Base-by-base conservation (phyloP, 306 rosid species). In the Trifolium subterraneum region DNA sequence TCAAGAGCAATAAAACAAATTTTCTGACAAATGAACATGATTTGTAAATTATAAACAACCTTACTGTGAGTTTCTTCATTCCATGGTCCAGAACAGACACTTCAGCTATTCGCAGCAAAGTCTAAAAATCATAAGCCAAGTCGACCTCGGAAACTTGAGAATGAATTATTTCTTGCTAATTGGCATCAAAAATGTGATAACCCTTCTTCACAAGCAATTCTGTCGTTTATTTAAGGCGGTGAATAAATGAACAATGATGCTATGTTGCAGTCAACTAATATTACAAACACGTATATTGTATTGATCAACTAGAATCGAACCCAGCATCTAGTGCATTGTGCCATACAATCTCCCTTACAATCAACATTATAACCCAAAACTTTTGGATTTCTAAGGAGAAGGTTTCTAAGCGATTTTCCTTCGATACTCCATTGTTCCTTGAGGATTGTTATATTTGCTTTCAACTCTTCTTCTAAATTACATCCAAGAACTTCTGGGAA, bases 401-500 rank as follows among this genome's bases (percentile, higher is more conserved):
- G 95, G 71, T 71, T 94, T 61, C 89, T 85, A 19, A 94, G 89
- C 16, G 95, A 63, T 71, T 90, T 94, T 63, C 92, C 97, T 68
- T 86, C 68, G 50, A 94, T 79, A 52, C 90, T 86, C 98, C 98
- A 94, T 38, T 88, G 83, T 29, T 86, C 86, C 54, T 88, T 91
- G 84, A 94, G 73, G 50, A 94, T 56, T 75, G 88, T 86, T 63
- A 86, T 86, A 62, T 91, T 94, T 39, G 67, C 63, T 87, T 86
- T 94, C 78, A 90, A 19, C 71, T 94, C 98, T 35, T 80, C 78
- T 45, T 94, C 93, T 38, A 94, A 84, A 61, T 81, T 65, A 73
- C 98, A 94, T 77, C 97, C 98, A 64, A 94, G 93, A 85, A 86
- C 94, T 83, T 94, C 98, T 0, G 96, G 97, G 74, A 94, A 94